Base-by-base conservation (phyloP, 2,329 filamentous ascomycete genomes). In the Incumbomyces lentus region DNA sequence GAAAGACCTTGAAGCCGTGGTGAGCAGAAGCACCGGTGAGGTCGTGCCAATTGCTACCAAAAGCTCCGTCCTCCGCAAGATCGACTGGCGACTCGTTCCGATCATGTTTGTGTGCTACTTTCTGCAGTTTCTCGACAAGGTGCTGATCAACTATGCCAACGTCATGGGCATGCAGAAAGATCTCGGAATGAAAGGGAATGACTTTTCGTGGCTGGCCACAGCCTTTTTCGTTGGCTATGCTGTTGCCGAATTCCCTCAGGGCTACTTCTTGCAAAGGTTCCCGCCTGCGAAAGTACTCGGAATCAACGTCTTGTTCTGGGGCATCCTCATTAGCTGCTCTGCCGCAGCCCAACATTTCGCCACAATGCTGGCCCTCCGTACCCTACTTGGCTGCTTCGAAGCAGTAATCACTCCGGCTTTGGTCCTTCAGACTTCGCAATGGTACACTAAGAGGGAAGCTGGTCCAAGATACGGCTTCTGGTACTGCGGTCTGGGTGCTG, bases 131-230 rank as follows among this genome's bases (percentile, higher is more conserved):
- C 47, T 64, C 16, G 62, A 64, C 50, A 64, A 64, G 45, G 57
- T 60, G 12, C 53, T 61, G 51, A 53, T 47, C 42, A 59, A 80
- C 72, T 83, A 83, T 57, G 78, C 77, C 14, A 75, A 74, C 49
- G 72, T 78, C 0, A 78, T 77, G 49, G 75, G 78, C 40, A 62
- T 78, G 0, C 71, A 76, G 49, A 59, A 61, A 11, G 67, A 68
- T 17, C 74, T 73, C 0, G 60, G 66, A 14, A 74, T 76, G 53
- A 67, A 60, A 1, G 58, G 63, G 12, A 61, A 62, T 1, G 60
- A 76, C 43, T 79, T 78, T 50, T 67, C 66, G 39, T 76, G 74
- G 72, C 65, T 76, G n/a, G 70, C 72, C 1, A 72, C 67, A 17
- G 70, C 77, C 3, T 78, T 77, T 56, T 78, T 76, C 49, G 64